Conservation (phyloP, 306 rosid species). For the Prunus armeniaca region DNA sequence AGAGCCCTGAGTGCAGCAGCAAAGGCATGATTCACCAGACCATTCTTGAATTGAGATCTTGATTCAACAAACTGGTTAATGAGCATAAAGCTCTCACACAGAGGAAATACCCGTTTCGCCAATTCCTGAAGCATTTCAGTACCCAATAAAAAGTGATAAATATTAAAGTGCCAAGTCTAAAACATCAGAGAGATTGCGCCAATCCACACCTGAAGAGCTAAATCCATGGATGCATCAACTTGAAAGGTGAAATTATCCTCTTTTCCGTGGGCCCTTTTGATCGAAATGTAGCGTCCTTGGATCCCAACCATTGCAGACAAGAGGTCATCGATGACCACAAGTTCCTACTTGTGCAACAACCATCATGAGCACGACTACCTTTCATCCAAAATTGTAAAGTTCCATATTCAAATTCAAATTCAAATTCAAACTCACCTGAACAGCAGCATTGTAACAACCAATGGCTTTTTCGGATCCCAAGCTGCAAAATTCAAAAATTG, state of each 20-base stretch:
- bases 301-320: constrained; percentile 84
- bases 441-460: constrained; percentile 71
- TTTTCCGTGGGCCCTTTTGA: constrained; percentile 60
- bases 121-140: constrained; percentile 60
- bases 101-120: constrained; percentile 81
- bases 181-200: neutral
- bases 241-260: constrained; percentile 52
- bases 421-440: constrained; percentile 52
- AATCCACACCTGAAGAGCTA: constrained; percentile 81
- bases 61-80: constrained; percentile 82
- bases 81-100: constrained; percentile 78
- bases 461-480: constrained; percentile 50
- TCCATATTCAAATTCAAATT: neutral
- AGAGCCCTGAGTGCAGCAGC: constrained; percentile 94
- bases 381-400: neutral
- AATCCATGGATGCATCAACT: constrained; percentile 91
- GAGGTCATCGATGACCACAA: constrained; percentile 86
- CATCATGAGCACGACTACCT: neutral
- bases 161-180: neutral
- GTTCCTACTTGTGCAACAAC: constrained; percentile 56
- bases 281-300: constrained; percentile 82
- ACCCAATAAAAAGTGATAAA: neutral
- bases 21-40: constrained; percentile 94
- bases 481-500: constrained; percentile 9
- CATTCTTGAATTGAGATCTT: constrained; percentile 88